Conservation (phyloP, 164 flowering plant genomes). For the Sedum album region DNA sequence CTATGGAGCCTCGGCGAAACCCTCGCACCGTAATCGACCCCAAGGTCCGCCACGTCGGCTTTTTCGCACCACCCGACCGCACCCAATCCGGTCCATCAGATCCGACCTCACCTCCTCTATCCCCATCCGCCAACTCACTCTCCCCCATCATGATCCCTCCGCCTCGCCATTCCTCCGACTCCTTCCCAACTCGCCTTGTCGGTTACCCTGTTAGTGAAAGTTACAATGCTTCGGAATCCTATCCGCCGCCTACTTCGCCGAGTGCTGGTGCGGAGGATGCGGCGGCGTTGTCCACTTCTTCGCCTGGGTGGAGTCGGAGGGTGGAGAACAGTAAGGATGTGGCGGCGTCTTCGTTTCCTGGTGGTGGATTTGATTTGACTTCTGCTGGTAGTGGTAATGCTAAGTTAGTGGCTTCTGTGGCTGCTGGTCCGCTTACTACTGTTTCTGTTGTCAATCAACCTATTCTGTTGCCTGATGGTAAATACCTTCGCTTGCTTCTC, state of each 20-base stretch:
- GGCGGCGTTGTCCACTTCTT: slow-evolving; percentile 9
- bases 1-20: slow-evolving; percentile 46
- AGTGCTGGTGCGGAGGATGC: slow-evolving; percentile 1
- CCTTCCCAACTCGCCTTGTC: slow-evolving; percentile 10
- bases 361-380: slow-evolving; percentile 31
- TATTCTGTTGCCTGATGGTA: slow-evolving; percentile 19
- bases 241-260: slow-evolving; percentile 18
- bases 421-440: slow-evolving; percentile 24
- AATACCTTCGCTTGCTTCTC: no score
- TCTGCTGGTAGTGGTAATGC: neutral
- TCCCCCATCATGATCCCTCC: slow-evolving; percentile 76
- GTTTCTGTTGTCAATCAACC: slow-evolving; percentile 29
- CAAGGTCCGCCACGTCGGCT: slow-evolving; percentile 63
- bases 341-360: slow-evolving; percentile 28
- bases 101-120: slow-evolving; percentile 21
- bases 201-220: slow-evolving; percentile 3
- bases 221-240: no score
- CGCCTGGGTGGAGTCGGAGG: slow-evolving; percentile 12
- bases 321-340: slow-evolving; percentile 12
- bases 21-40: slow-evolving; percentile 52
- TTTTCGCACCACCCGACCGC: slow-evolving; percentile 43
- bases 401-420: slow-evolving; percentile 16
- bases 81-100: slow-evolving; percentile 34
- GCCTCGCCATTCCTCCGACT: slow-evolving; percentile 37
- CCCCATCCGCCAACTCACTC: slow-evolving; percentile 39